Evolutionary conservation across 2,329 filamentous ascomycete genomes (phyloP).

Genomic region (Xylariaceae sp.): DNA sequence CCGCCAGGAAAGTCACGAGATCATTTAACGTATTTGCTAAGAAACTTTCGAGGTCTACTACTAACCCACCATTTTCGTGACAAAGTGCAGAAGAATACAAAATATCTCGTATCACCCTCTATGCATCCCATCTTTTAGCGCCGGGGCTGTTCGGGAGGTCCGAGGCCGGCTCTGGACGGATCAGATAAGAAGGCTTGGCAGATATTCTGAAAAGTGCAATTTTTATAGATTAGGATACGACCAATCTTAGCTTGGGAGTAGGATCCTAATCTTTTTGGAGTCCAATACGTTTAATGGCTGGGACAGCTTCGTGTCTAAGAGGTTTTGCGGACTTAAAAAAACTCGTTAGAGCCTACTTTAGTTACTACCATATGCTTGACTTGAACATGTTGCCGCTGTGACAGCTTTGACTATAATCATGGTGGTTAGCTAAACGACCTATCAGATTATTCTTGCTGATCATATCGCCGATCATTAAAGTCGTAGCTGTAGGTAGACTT

Average conservation of each 20-base stretch:
- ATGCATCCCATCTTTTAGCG: conserved; percentile 1
- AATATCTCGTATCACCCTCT: not conserved
- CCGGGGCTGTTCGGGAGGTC: not conserved
- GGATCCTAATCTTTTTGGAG: no score
- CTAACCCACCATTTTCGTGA: not conserved
- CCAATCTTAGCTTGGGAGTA: not conserved
- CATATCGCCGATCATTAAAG: no score
- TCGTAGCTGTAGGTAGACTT: no score
- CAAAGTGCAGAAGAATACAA: not conserved
- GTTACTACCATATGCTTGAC: not conserved
- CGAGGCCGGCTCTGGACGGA: conserved; percentile 17
- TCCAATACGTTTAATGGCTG: no score
- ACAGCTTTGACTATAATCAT: no score
- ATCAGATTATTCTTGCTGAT: no score
- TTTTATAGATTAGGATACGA: not conserved
- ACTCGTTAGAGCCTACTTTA: no score
- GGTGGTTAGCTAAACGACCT: no score
- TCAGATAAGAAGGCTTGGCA: conserved; percentile 34
- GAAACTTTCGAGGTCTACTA: not conserved
- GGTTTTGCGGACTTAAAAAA: no score
- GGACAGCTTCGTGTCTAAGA: no score
- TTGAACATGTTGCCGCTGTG: no score
- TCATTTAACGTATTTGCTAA: no score
- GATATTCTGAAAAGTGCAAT: not conserved
- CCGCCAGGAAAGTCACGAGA: not conserved